These are phyloP conservation scores for Phytophthora hibernalis DNA, from an alignment of 352 stramenopile genomes.

Conservation along the genomic window DNA sequence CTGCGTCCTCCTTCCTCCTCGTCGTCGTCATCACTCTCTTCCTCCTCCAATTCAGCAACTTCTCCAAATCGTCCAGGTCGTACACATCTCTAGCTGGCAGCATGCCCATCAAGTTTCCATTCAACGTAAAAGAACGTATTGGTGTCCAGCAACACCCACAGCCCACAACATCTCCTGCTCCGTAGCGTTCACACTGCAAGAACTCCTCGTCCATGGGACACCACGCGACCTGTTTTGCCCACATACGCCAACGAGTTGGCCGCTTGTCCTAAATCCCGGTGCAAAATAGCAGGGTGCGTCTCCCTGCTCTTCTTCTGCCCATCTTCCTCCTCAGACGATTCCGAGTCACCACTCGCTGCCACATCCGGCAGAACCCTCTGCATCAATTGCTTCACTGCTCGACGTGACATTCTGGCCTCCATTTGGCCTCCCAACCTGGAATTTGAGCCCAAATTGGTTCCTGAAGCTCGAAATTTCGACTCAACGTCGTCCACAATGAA, in stretches of 20 bases:
- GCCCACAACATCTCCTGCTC: slow-evolving; percentile 61
- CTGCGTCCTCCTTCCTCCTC: slow-evolving; percentile 3
- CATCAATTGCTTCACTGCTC: slow-evolving; percentile 39
- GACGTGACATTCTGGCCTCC: slow-evolving; percentile 22
- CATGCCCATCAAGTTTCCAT: slow-evolving; percentile 58
- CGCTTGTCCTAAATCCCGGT: slow-evolving; percentile 51
- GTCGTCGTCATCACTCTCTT: slow-evolving; percentile 17
- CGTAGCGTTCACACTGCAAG: slow-evolving; percentile 61
- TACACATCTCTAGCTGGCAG: slow-evolving; percentile 56
- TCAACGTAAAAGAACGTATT: slow-evolving; percentile 80
- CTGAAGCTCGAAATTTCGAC: neutral
- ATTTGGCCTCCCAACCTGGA: slow-evolving; percentile 14
- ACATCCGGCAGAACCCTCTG: slow-evolving; percentile 25
- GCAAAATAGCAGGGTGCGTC: slow-evolving; percentile 23
- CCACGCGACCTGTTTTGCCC: slow-evolving; percentile 59
- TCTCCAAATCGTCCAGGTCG: slow-evolving; percentile 50
- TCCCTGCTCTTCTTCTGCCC: slow-evolving; percentile 7
- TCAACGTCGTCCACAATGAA: slow-evolving; percentile 48
- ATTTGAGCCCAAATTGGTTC: neutral
- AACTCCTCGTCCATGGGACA: slow-evolving; percentile 57
- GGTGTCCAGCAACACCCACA: slow-evolving; percentile 66
- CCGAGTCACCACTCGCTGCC: slow-evolving; percentile 4
- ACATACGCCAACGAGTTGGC: slow-evolving; percentile 60
- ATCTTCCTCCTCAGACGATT: slow-evolving; percentile 21
- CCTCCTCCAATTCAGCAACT: slow-evolving; percentile 9